Percentiles rank a stretch among this genome's conserved stretches.
phyloP scores from a whole-genome alignment of 768 basidiomycete species.

The Xanthoconium purpureum region DNA sequence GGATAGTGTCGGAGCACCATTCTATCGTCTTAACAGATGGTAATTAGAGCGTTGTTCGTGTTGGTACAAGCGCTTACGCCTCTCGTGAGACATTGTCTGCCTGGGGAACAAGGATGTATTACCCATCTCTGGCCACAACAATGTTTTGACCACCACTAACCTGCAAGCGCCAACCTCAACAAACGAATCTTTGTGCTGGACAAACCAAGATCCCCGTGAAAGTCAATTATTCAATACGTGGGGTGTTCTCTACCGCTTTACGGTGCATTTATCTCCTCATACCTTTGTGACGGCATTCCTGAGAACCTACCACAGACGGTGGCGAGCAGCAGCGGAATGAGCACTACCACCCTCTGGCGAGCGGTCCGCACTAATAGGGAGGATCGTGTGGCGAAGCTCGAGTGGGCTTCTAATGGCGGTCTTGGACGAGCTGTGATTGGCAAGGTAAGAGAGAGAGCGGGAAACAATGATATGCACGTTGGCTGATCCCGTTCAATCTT shows the following conservation, averaged over 20 bases:
- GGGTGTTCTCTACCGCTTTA: slow-evolving; percentile 79
- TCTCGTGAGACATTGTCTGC: not conserved
- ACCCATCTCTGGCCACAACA: too few species aligned
- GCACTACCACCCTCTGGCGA: slow-evolving; percentile 75
- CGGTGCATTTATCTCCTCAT: slow-evolving; percentile 42
- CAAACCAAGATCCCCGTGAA: slow-evolving; percentile 80
- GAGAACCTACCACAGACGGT: slow-evolving; percentile 50
- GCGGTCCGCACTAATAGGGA: slow-evolving; percentile 82
- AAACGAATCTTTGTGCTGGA: slow-evolving; percentile 81
- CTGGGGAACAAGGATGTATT: not conserved
- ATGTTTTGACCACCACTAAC: too few species aligned
- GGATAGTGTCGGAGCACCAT: not conserved
- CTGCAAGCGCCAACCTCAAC: slow-evolving; percentile 35
- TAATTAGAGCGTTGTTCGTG: not conserved
- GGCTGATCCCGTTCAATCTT: slow-evolving; percentile 23
- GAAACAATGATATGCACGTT: slow-evolving; percentile 9
- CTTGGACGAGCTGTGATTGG: slow-evolving; percentile 84
- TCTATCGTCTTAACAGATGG: not conserved
- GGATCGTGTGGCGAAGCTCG: slow-evolving; percentile 84
- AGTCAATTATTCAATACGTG: slow-evolving; percentile 79
- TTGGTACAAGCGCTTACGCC: not conserved
- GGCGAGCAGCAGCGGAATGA: slow-evolving; percentile 58
- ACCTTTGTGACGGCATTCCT: slow-evolving; percentile 24
- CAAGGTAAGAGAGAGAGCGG: slow-evolving; percentile 49
- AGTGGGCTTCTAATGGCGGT: slow-evolving; percentile 81